phyloP scores from a whole-genome alignment of 352 stramenopile species.

The Globisporangium viniferum region DNA sequence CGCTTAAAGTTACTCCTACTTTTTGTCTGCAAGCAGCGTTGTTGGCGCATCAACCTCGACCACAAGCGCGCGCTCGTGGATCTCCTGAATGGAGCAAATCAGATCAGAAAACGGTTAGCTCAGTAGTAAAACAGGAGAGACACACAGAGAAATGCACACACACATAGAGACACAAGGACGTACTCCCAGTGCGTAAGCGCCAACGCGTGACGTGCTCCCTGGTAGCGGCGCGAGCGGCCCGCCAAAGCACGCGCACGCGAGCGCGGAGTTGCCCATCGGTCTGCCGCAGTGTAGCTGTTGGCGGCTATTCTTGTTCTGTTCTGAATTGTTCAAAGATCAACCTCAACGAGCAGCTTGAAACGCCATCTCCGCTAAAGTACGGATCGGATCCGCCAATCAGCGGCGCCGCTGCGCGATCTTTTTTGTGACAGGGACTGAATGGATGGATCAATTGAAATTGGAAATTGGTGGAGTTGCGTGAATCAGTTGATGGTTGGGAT shows the following conservation, averaged over 20 bases:
- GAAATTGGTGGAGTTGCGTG: neutral
- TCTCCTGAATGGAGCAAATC: neutral
- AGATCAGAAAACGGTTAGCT: neutral
- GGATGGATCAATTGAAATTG: neutral
- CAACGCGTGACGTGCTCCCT: neutral
- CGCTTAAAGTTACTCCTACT: neutral
- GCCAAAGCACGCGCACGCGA: constrained; percentile 20
- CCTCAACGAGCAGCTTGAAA: constrained; percentile 2
- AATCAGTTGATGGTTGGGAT: neutral
- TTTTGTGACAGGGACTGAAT: constrained; percentile 3
- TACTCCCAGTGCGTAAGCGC: neutral
- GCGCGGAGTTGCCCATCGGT: constrained; percentile 24
- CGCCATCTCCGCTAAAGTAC: constrained; percentile 6
- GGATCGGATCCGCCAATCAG: constrained; percentile 2
- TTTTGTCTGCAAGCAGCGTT: neutral
- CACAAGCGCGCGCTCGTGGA: constrained; percentile 6
- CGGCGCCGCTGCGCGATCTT: constrained; percentile 10
- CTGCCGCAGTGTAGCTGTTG: neutral
- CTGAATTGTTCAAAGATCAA: constrained; percentile 10
- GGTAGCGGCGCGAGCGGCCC: neutral
- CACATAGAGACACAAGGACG: neutral
- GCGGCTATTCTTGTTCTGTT: neutral
- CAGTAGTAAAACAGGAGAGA: neutral
- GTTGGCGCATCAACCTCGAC: constrained; percentile 14
- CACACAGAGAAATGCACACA: neutral